Base-by-base conservation (phyloP, 495 filamentous ascomycete species). In the Penicillium antarcticum region DNA sequence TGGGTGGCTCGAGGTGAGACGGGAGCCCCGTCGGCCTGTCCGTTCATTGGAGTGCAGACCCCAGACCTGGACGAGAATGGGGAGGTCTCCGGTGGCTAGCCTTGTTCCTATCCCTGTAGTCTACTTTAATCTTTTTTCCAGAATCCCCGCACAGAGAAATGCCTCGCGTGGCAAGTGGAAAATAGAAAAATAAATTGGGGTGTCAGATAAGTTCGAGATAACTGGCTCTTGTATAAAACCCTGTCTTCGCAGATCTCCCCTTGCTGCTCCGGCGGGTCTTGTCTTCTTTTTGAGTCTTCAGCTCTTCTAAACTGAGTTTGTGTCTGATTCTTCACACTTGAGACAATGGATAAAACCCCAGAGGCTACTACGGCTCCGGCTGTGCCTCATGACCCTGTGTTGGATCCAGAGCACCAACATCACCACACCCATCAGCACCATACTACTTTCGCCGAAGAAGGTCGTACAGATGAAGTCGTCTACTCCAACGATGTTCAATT, bases 401-500 rank as follows among this genome's bases (percentile, higher is more conserved):
- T 63, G 32, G 51, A 60, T 40, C 34, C 53, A 4, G 48, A 52
- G 16, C 38, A 67, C 21, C 63, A 83, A 56, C 80, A 82, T 57
- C 73, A 68, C 24, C 78, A 82, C 53, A 51, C 42, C 5, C 80
- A 84, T 59, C 61, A 76, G 6, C 79, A 81, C 54, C 80, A 84
- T 50, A 65, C 60, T 10, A 53, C 65, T 5, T 61, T 62, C 33
- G 71, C 79, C n/a, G 66, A 73, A 56, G 58, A 68, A 54, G 71
- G 70, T 45, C 67, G 68, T 16, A 35, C 72, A 9, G 70, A 83
- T 35, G 71, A 81, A 43, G 61, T 78, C 21, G 65, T 69, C 40
- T 80, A 83, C 50, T 67, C 76, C 17, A 72, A 70, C 32, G 72
- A 69, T 32, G 65, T 62, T 0, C 64, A 64, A 10, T 56, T 62